phyloP scores from a whole-genome alignment of 768 basidiomycete genomes.

The Hypsizygus marmoreus region DNA sequence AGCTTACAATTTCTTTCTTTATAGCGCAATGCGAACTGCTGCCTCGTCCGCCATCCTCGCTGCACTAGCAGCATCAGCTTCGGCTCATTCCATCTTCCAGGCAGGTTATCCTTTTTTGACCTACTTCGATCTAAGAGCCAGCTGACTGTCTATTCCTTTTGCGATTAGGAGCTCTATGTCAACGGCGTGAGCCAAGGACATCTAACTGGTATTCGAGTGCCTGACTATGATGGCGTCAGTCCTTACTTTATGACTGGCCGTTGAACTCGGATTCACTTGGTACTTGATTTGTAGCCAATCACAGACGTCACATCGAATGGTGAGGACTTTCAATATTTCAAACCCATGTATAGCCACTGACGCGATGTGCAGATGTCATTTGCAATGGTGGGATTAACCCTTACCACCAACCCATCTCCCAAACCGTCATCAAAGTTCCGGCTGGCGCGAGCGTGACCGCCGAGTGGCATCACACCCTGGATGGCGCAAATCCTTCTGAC shows the following conservation, averaged over 20 bases:
- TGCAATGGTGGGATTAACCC: conserved; percentile 65
- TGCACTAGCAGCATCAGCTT: conserved; percentile 26
- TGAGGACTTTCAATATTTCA: neutral
- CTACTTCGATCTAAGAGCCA: neutral
- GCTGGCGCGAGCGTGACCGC: conserved; percentile 55
- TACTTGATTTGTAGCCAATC: conserved; percentile 43
- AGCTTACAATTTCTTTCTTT: neutral
- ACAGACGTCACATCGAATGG: conserved; percentile 56
- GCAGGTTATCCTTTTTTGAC: conserved; percentile 18
- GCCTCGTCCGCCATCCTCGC: conserved; percentile 13
- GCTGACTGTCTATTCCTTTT: neutral
- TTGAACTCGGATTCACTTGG: neutral
- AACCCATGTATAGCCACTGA: neutral
- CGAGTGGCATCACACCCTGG: conserved; percentile 53
- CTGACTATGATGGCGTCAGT: conserved; percentile 43
- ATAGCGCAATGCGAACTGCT: conserved; percentile 4
- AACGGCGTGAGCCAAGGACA: conserved; percentile 52
- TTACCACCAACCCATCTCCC: conserved; percentile 48
- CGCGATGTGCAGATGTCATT: conserved; percentile 33
- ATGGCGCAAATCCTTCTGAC: conserved; percentile 42
- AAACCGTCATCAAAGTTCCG: conserved; percentile 45
- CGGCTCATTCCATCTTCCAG: conserved; percentile 57
- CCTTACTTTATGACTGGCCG: neutral
- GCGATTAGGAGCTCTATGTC: conserved; percentile 45
- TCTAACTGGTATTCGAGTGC: conserved; percentile 40